These are phyloP conservation scores for Starmerella scarabaei DNA, from an alignment of 805 yeast species.

Conservation along the genomic window DNA sequence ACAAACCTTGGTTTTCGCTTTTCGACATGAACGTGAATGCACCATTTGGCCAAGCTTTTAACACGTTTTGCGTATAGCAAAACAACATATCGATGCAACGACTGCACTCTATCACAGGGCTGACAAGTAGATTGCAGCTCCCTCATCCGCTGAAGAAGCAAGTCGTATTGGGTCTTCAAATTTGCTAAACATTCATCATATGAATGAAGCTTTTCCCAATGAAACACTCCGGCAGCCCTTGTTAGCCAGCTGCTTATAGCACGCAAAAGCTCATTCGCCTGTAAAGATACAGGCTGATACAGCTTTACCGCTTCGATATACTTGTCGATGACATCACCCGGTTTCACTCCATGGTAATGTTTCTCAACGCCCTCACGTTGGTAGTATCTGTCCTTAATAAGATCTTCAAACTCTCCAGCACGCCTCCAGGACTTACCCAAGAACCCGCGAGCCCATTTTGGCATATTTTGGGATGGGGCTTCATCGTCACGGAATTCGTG, in stretches of 20 bases:
- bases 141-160: too few species aligned
- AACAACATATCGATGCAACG: constrained; percentile 14
- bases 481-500: too few species aligned
- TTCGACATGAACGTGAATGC: constrained; percentile 10
- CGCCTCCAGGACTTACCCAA: constrained; percentile 7
- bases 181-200: too few species aligned
- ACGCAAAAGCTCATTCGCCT: constrained; percentile 8
- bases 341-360: background rate
- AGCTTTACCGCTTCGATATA: constrained; percentile 6
- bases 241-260: too few species aligned
- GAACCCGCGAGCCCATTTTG: background rate
- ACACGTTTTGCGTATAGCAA: constrained; percentile 14
- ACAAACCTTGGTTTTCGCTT: constrained; percentile 15
- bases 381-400: background rate
- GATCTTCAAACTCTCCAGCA: constrained; percentile 14
- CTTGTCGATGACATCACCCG: constrained; percentile 4
- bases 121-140: too few species aligned
- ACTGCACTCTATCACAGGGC: too few species aligned
- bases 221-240: too few species aligned
- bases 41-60: constrained; percentile 15
- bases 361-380: background rate
- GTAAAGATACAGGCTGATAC: constrained; percentile 8
- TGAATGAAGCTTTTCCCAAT: too few species aligned
- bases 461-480: too few species aligned
- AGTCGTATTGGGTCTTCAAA: too few species aligned